phyloP scores from a whole-genome alignment of 129 eudicot species.

The Pseudognaphalium luteoalbum region DNA sequence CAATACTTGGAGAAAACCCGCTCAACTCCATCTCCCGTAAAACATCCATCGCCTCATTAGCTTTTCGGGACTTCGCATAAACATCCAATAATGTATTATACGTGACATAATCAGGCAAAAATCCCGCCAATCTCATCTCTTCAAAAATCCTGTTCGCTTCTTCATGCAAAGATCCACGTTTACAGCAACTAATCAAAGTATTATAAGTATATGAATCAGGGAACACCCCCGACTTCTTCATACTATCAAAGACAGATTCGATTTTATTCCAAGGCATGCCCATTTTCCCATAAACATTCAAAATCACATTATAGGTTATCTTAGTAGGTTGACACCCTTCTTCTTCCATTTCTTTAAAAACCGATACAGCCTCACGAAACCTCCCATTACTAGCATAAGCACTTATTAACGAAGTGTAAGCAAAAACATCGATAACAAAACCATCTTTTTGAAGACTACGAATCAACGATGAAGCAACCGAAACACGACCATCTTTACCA shows the following conservation, averaged over 20 bases:
- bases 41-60: constrained; percentile 83
- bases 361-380: constrained; percentile 75
- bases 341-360: constrained; percentile 80
- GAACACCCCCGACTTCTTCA: constrained; percentile 60
- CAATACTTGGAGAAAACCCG: constrained; percentile 70
- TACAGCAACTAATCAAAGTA: constrained; percentile 83
- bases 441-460: constrained; percentile 65
- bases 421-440: constrained; percentile 66
- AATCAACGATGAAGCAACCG: constrained; percentile 62
- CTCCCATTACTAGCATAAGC: constrained; percentile 71
- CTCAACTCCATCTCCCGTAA: constrained; percentile 73
- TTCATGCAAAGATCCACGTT: constrained; percentile 70
- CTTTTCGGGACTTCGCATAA: constrained; percentile 82
- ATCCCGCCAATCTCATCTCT: constrained; percentile 79
- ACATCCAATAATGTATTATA: constrained; percentile 90
- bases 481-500: constrained; percentile 70
- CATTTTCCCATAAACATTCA: constrained; percentile 92
- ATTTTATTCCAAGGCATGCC: constrained; percentile 92
- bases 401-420: constrained; percentile 69
- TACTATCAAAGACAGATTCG: constrained; percentile 46
- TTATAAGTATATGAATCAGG: constrained; percentile 88
- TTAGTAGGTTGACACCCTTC: constrained; percentile 79
- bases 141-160: constrained; percentile 73
- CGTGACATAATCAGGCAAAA: constrained; percentile 80
- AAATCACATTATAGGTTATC: constrained; percentile 80